Evolutionary conservation across 2,329 filamentous ascomycete genomes (phyloP), one percentile per base, ranked within the genome.

Genomic region (Fusarium neocosmosporiellum): DNA sequence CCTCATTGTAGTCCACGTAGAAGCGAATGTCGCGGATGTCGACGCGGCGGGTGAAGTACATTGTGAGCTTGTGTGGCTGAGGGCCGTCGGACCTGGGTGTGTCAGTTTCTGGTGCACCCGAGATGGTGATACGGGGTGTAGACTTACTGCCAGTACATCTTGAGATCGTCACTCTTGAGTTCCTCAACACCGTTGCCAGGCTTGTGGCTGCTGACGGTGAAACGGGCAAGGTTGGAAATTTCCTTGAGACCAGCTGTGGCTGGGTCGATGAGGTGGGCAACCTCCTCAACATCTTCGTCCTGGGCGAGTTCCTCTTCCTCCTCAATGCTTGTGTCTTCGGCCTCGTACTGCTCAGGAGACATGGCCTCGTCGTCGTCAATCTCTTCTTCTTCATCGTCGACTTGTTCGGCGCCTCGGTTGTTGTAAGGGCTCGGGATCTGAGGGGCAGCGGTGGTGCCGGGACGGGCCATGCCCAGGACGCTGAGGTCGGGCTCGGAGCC

Each of bases 1-100:
- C 96, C 62, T 94, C 90, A 70, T 92, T 91, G 81, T 97, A 98
- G 83, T 99, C 95, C 50, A 99, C 91, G 75, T 93, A 95, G 76
- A 96, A 90, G n/a, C 93, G 88, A 59, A 96, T 91, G 31, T 91
- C 90, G 7, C 92, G 90, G 70, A 96, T 94, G 67, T 91, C 91
- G 48, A 95, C 94, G 9, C 93, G 89, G 76, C 95, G 94, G 82
- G 94, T 91, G 81, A 96, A 96, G 82, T 96, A 94, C 43, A 96
- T 93, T 67, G 93, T 96, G 55, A 96, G 87, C 70, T 91, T 89
- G 78, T 96, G 94, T 6, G 94, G 94, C 79, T 96, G 94, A 1
- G 94, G 93, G 2, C 94, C 94, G 78, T 96, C 94, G 3, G 93
- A 96, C 81, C 90, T 92, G 63, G 14, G 54, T 34, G 50, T 14